These are phyloP conservation scores for Schizopora paradoxa DNA, from an alignment of 1,284 basidiomycete genomes.

Conservation along the genomic window DNA sequence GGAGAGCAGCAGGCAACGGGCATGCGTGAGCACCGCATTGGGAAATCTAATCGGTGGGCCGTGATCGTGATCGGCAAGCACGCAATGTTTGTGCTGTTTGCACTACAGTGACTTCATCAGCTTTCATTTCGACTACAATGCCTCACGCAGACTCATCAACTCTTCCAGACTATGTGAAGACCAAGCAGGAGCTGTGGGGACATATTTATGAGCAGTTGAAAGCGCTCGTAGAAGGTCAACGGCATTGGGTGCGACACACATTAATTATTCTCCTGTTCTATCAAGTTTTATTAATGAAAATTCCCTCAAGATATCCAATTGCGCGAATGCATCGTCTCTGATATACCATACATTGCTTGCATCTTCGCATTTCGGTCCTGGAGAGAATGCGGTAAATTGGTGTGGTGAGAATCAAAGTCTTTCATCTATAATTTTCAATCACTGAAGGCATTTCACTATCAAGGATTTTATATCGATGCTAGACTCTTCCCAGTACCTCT, in stretches of 20 bases:
- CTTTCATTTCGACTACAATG: conserved; percentile 42
- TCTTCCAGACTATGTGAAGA: conserved; percentile 60
- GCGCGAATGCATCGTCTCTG: conserved; percentile 76
- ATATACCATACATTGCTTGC: conserved; percentile 72
- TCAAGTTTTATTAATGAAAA: conserved; percentile 1
- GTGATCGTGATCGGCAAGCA: not conserved
- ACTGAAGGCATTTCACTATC: not conserved
- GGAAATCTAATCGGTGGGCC: not conserved
- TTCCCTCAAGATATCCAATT: conserved; percentile 65
- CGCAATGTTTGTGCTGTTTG: not conserved
- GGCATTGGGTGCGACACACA: conserved; percentile 60
- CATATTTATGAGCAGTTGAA: conserved; percentile 65
- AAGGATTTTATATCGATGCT: conserved; percentile 80
- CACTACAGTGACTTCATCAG: not conserved
- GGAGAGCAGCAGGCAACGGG: no score
- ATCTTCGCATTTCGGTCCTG: conserved; percentile 63
- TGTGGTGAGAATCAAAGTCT: conserved; percentile 52
- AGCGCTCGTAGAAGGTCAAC: conserved; percentile 58
- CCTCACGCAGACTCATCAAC: conserved; percentile 79
- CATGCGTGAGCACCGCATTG: not conserved
- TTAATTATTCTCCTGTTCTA: not conserved
- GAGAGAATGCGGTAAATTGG: conserved; percentile 77
- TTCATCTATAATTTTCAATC: conserved; percentile 3
- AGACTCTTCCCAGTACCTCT: conserved; percentile 53
- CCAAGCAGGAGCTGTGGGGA: conserved; percentile 72